phyloP scores from a whole-genome alignment of 495 filamentous ascomycete genomes.

The Staphylotrichum longicolle region DNA sequence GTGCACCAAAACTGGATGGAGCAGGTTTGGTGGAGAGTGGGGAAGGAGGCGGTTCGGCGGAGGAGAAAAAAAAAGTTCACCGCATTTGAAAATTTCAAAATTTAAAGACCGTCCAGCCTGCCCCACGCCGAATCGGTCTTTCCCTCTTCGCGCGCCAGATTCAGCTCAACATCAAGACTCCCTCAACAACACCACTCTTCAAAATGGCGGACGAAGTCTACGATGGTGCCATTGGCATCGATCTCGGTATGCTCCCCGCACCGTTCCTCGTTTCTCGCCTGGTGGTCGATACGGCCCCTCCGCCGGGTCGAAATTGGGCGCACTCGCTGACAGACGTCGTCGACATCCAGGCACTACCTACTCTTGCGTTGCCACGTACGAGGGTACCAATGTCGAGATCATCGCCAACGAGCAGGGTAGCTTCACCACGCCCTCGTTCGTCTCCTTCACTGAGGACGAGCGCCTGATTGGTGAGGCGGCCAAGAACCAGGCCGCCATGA shows the following conservation, averaged over 20 bases:
- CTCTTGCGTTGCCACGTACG: constrained; percentile 99
- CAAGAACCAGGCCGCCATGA: constrained; percentile 99
- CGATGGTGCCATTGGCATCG: constrained; percentile 99
- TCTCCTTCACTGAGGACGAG: constrained; percentile 97
- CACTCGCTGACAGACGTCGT: constrained; percentile 14
- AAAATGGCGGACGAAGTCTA: constrained; percentile 90
- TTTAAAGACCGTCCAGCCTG: constrained; percentile 29
- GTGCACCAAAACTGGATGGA: constrained; percentile 11
- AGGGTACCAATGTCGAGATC: constrained; percentile 98
- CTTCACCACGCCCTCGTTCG: constrained; percentile 97
- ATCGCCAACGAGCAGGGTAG: constrained; percentile 99
- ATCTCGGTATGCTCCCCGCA: constrained; percentile 70
- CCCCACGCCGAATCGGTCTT: constrained; percentile 37
- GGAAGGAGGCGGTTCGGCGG: constrained; percentile 23
- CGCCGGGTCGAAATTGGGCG: constrained; percentile 14
- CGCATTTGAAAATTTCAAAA: constrained; percentile 36
- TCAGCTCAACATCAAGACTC: constrained; percentile 28
- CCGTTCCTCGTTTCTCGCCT: not conserved
- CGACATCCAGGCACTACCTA: constrained; percentile 83
- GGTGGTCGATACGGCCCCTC: not conserved
- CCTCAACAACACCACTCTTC: constrained; percentile 24
- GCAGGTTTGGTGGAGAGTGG: constrained; percentile 22
- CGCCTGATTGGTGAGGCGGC: constrained; percentile 97
- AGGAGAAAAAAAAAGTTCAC: constrained; percentile 35
- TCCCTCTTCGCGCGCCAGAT: constrained; percentile 28